Evolutionary conservation across 768 basidiomycete species (phyloP), one percentile per base, ranked within the genome.

Genomic region (Scleroderma citrinum): DNA sequence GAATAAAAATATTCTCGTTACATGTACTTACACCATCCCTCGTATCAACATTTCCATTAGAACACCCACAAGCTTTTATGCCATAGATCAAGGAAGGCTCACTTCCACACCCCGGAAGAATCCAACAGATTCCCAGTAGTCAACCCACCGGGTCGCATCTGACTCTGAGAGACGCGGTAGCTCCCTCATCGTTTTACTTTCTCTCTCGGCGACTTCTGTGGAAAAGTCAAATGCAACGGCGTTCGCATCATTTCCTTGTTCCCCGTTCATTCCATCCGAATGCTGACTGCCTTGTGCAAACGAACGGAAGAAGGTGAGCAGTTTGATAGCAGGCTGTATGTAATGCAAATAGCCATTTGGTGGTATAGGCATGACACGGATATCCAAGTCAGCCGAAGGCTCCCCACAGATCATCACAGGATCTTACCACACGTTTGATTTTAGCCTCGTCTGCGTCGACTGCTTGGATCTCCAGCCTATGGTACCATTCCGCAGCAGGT

Each of bases 361-460:
- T 29, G 26, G 26, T 8, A n/a, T n/a, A 29, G 26, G 8, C 26
- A 29, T 29, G 10, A 17, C 13, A 23, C n/a, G 37, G 43, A 43
- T 26, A 46, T 29, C 36, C 30, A 37, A 23, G 42, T 46, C 37
- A 46, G 56, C 55, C 38, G 59, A 45, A 77, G 59, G 16, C 69
- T 66, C 11, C 76, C 76, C 71, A 55, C 74, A 71, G 49, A 75
- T 61, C 29, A 58, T 53, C 49, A 48, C 4, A 29, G 47, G 36
- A 30, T 61, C 70, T 47, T 43, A 68, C 67, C 37, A 73, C 59
- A 8, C 56, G 47, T 37, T 53, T 57, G 16, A 65, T 55, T 24
- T 60, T 59, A 29, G 57, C 61, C 23, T 61, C 61, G 16, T 42
- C 58, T 10, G 50, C 32, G 32, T 49, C 35, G 11, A 51, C 32